These are phyloP conservation scores for Vitis labrusca DNA, from an alignment of 164 flowering plant genomes.

Conservation along the genomic window DNA sequence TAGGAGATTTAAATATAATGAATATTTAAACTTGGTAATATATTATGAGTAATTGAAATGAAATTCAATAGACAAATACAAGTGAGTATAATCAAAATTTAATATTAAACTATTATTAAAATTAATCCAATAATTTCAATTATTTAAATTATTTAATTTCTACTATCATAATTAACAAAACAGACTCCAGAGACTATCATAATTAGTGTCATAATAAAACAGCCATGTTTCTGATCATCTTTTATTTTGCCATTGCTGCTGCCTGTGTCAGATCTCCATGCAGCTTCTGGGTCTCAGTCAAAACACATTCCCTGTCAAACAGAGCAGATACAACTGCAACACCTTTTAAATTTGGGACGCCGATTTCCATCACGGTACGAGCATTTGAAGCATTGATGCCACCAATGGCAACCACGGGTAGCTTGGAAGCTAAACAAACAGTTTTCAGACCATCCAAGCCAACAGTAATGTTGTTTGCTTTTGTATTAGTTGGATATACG, in stretches of 20 bases:
- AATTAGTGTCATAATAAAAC: too few species aligned
- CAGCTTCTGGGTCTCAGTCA: slow-evolving; percentile 52
- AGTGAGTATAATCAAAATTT: too few species aligned
- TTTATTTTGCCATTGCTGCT: not conserved
- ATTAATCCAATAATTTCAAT: too few species aligned
- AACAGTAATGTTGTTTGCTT: slow-evolving; percentile 71
- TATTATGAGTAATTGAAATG: too few species aligned
- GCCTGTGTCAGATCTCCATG: slow-evolving; percentile 34
- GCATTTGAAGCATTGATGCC: slow-evolving; percentile 80
- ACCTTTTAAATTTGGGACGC: slow-evolving; percentile 63
- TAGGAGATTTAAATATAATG: too few species aligned
- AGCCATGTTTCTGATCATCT: not conserved
- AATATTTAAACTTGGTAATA: too few species aligned
- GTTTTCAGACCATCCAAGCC: slow-evolving; percentile 74
- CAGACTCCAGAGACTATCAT: too few species aligned
- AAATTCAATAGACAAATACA: too few species aligned
- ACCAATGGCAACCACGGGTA: slow-evolving; percentile 96
- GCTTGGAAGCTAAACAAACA: slow-evolving; percentile 67
- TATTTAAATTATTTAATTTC: too few species aligned
- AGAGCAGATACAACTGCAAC: slow-evolving; percentile 91
- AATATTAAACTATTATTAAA: too few species aligned
- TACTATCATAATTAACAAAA: too few species aligned
- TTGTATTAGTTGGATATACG: slow-evolving; percentile 78
- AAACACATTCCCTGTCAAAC: slow-evolving; percentile 71
- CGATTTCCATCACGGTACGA: slow-evolving; percentile 54